Evolutionary conservation across 2,329 filamentous ascomycete species (phyloP).

Genomic region (Alternaria atra): DNA sequence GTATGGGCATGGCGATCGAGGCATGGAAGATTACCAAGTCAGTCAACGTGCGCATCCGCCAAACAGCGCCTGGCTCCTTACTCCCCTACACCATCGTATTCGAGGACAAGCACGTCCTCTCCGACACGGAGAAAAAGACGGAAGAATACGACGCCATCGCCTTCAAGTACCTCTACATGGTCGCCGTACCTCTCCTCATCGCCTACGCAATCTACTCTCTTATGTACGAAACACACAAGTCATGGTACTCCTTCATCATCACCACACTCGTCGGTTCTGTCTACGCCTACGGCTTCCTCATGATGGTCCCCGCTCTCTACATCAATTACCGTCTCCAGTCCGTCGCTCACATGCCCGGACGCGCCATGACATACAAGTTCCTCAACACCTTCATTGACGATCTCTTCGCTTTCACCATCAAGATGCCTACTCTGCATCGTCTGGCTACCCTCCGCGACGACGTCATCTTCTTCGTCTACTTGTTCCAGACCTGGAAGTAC

Average conservation of each 20-base stretch:
- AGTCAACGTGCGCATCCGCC: constrained; percentile 84
- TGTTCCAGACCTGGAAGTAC: constrained; percentile 95
- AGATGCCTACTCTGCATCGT: constrained; percentile 95
- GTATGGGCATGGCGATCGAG: constrained; percentile 79
- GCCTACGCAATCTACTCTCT: constrained; percentile 93
- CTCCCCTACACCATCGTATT: constrained; percentile 84
- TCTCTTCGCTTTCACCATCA: constrained; percentile 98
- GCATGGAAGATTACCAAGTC: constrained; percentile 97
- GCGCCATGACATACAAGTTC: constrained; percentile 98
- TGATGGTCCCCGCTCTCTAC: constrained; percentile 98
- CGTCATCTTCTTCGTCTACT: constrained; percentile 96
- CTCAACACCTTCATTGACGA: constrained; percentile 99
- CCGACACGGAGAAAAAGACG: constrained; percentile 95
- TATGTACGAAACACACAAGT: constrained; percentile 93
- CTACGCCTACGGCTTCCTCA: constrained; percentile 97
- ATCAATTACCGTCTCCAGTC: constrained; percentile 96
- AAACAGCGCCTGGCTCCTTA: constrained; percentile 71
- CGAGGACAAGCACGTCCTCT: constrained; percentile 96
- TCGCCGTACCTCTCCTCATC: constrained; percentile 85
- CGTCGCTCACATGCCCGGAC: constrained; percentile 95
- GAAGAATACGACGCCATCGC: constrained; percentile 98
- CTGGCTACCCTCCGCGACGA: constrained; percentile 93
- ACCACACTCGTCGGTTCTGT: constrained; percentile 94
- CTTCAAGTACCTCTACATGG: constrained; percentile 95
- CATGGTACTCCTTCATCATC: constrained; percentile 97